Evolutionary conservation across 208 protist species (phyloP).

Genomic region (Crithidia acanthocephali): DNA sequence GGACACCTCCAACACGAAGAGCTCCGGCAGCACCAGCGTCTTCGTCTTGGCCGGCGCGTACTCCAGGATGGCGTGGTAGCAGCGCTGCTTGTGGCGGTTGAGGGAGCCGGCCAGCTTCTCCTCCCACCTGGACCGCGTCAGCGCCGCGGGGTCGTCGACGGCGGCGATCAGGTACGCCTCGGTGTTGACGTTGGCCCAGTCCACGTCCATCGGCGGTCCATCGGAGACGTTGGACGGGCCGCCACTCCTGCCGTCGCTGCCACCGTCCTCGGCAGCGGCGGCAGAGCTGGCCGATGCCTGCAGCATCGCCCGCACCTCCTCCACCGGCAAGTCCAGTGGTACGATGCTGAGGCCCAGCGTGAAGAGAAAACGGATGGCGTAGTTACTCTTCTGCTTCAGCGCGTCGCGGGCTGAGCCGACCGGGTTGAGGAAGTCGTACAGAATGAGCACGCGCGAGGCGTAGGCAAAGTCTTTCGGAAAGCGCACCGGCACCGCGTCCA

Average conservation of each 20-base stretch:
- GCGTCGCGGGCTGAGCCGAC: conserved; percentile 32
- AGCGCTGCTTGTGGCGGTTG: conserved; percentile 39
- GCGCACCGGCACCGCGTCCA: conserved; percentile 54
- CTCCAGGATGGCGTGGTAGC: conserved; percentile 43
- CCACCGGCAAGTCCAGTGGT: conserved; percentile 43
- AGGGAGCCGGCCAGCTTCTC: conserved; percentile 32
- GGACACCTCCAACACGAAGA: conserved; percentile 63
- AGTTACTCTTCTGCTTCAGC: conserved; percentile 71
- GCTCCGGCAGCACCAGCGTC: conserved; percentile 38
- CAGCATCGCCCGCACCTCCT: conserved; percentile 27
- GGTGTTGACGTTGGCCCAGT: conserved; percentile 27
- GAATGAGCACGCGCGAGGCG: conserved; percentile 45
- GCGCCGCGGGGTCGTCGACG: conserved; percentile 24
- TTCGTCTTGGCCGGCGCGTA: conserved; percentile 26
- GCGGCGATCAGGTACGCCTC: conserved; percentile 55
- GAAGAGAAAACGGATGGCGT: conserved; percentile 56
- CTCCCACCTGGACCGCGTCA: conserved; percentile 43
- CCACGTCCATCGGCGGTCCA: conserved; percentile 1
- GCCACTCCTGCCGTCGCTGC: too few species aligned
- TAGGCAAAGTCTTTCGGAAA: conserved; percentile 51
- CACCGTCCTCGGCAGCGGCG: too few species aligned
- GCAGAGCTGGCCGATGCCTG: neutral
- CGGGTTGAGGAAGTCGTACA: conserved; percentile 42
- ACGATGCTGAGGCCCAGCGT: conserved; percentile 58
- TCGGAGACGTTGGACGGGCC: neutral